Base-by-base conservation (phyloP, 495 filamentous ascomycete genomes). In the Clavariopsis aquatica region DNA sequence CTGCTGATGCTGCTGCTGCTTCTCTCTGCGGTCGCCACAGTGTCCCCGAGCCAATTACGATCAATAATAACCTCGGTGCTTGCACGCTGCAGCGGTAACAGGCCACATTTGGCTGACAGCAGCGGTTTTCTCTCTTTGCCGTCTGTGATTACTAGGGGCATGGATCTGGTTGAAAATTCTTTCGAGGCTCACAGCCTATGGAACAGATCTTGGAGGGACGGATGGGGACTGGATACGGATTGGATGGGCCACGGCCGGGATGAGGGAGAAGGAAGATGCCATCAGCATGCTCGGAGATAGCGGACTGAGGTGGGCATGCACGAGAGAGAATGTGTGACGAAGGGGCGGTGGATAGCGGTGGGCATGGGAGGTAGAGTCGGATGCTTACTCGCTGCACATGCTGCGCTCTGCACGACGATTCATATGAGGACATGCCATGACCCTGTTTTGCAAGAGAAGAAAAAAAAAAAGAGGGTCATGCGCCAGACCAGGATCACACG, bases 401-500 rank as follows among this genome's bases (percentile, higher is more conserved):
- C 31, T 34, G 31, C 19, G 8, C 47, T 52, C 49, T 51, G 45
- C 62, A 58, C 62, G 46, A 58, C 63, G 56, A 60, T 27, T 56
- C 57, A 52, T 61, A 24, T 36, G 31, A 34, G 31, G 31, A 34
- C 31, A 34, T 34, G 31, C 12, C 31, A 34, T 34, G 31, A 6
- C 31, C 6, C 31, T 34, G 12, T 12, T 34, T 34, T 34, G 31
- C 31, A 12, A n/a, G n/a, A n/a, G n/a, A n/a, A n/a, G n/a, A n/a
- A n/a, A n/a, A n/a, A n/a, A n/a, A n/a, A n/a, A n/a, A 34, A 28
- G 6, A 6, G 41, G 62, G 52, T 67, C 64, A 67, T 13, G 57
- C 57, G 64, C 41, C 57, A 20, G 23, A 27, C 53, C 15, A 24
- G 45, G 20, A 34, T 52, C 38, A 52, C 52, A n/a, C 43, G 38